Conservation (phyloP, 352 stramenopile genomes). For the Pythium aristosporum region DNA sequence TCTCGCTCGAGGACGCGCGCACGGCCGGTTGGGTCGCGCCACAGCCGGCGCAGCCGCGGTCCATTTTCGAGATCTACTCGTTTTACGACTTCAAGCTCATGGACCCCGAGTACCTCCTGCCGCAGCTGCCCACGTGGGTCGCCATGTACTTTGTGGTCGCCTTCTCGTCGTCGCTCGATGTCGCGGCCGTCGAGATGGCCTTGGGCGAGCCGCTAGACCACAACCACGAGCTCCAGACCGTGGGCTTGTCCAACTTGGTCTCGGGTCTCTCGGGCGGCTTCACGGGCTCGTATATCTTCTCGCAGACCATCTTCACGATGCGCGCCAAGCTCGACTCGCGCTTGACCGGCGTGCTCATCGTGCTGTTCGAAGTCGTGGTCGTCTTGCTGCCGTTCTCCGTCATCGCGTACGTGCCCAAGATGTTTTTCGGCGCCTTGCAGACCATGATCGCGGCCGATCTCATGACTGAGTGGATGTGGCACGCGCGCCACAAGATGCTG, state of each 20-base stretch:
- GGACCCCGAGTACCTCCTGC: constrained; percentile 55
- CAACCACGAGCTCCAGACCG: constrained; percentile 94
- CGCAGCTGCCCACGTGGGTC: constrained; percentile 89
- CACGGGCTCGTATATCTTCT: constrained; percentile 99
- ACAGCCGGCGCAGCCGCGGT: constrained; percentile 53
- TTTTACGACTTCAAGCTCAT: constrained; percentile 75
- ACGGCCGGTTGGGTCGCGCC: constrained; percentile 91
- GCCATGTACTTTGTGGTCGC: constrained; percentile 99
- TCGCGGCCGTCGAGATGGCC: constrained; percentile 97
- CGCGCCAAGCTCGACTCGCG: constrained; percentile 74
- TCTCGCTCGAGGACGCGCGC: constrained; percentile 88
- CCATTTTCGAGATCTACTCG: constrained; percentile 73
- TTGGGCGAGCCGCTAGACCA: constrained; percentile 93
- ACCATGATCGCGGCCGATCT: constrained; percentile 97
- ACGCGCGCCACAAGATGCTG: constrained; percentile 85
- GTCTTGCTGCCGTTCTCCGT: constrained; percentile 93
- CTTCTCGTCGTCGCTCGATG: constrained; percentile 97
- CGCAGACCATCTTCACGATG: constrained; percentile 93
- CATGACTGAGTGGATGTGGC: constrained; percentile 96
- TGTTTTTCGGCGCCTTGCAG: constrained; percentile 97
- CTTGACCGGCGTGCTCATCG: constrained; percentile 71
- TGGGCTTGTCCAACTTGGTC: constrained; percentile 96
- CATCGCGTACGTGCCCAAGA: constrained; percentile 95
- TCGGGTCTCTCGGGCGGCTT: constrained; percentile 96
- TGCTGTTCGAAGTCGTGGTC: constrained; percentile 69